phyloP scores from a whole-genome alignment of 805 yeast species.

The Komagataella phaffii region DNA sequence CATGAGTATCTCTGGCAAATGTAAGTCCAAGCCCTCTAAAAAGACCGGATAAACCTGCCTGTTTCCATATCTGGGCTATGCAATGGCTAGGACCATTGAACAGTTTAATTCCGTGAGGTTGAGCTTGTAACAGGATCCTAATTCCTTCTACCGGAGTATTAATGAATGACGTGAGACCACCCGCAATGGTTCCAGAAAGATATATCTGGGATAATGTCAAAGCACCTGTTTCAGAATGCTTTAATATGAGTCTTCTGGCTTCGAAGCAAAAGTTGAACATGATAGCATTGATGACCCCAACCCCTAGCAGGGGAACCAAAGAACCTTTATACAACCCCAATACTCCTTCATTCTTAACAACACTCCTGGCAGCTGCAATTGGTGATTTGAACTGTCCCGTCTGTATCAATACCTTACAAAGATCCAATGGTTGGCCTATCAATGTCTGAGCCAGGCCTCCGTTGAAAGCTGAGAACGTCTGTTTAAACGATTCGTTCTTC shows the following conservation, averaged over 20 bases:
- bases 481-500: no score
- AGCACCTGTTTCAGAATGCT: conserved; percentile 9
- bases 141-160: conserved; percentile 94
- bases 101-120: conserved; percentile 15
- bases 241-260: conserved; percentile 1
- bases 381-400: conserved; percentile 72
- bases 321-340: conserved; percentile 55
- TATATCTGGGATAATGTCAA: conserved; percentile 58
- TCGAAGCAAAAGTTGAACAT: conserved; percentile 65
- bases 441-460: conserved; percentile 95
- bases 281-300: conserved; percentile 72
- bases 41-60: conserved; percentile 37
- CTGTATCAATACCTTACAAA: conserved; percentile 86
- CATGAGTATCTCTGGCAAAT: conserved; percentile 70
- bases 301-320: conserved; percentile 56
- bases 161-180: conserved; percentile 74
- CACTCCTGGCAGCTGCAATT: conserved; percentile 58
- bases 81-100: conserved; percentile 69
- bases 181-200: conserved; percentile 82
- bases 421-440: conserved; percentile 93
- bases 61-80: conserved; percentile 37
- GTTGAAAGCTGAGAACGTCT: neutral
- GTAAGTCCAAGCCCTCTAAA: conserved; percentile 81
- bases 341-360: conserved; percentile 64
- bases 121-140: conserved; percentile 80